Evolutionary conservation across 768 basidiomycete genomes (phyloP), one percentile per base, ranked within the genome.

Genomic region (Calocera viscosa): DNA sequence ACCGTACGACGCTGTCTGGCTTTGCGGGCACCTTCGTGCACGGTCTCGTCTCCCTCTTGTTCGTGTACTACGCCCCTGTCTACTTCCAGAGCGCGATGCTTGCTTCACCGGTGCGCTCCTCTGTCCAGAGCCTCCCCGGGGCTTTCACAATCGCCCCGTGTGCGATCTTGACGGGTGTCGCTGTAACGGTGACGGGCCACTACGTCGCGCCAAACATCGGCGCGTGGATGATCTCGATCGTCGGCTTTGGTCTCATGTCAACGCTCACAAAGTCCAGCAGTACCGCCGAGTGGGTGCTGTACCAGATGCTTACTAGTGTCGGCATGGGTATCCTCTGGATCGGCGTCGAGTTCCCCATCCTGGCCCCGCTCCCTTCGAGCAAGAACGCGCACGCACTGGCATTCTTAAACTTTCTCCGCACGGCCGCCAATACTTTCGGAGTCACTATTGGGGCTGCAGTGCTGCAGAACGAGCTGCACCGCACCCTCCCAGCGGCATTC

Each of bases 381-480:
- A 67, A 71, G n/a, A 70, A 71, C 35, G 70, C 70, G 24, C 67
- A 68, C 26, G 70, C 70, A 1, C 60, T 71, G 2, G 70, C 69
- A 1, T 67, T 71, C 43, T 70, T 68, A 40, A 63, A 65, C 33
- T 71, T 75, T 72, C 70, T 74, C 43, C 74, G 76, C 64, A 72
- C 72, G 30, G 24, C 30, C 30, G 24, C 53, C 5, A 26, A 84
- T 78, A 75, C 76, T 2, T 82, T 82, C 80, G 85, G 84, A 0
- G 74, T 84, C 68, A 76, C 80, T 0, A 78, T 86, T 66, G 80
- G 81, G 1, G 77, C 77, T 14, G 77, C 81, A 0, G 77, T 85
- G 49, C 76, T 86, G 7, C 81, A 83, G 69, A 86, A 84, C 72
- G 68, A 79, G 64, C 78, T 86, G 16, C 70, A 71, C 8, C 74